Evolutionary conservation across 2,329 filamentous ascomycete genomes (phyloP).

Genomic region (Fusarium pseudonygamai): DNA sequence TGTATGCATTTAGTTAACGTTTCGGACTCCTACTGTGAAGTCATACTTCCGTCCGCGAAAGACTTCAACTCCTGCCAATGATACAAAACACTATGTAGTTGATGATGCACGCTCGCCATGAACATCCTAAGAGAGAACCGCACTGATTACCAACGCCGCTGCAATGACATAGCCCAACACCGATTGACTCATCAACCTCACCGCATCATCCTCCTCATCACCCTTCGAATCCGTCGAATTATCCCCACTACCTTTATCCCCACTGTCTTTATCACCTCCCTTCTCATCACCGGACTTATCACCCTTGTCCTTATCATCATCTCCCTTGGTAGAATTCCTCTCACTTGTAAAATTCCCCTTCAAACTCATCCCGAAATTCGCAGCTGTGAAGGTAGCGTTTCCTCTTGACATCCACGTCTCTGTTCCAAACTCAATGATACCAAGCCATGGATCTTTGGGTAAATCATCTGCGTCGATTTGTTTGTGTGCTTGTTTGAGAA

Average conservation of each 20-base stretch:
- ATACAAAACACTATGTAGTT: not conserved
- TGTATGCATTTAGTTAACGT: too few relatives aligned
- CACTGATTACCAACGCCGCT: not conserved
- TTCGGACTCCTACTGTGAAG: rapidly evolving
- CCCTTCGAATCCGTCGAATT: not conserved
- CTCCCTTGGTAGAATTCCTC: not conserved
- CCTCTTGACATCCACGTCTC: conserved; percentile 40
- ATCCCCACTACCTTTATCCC: not conserved
- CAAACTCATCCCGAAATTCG: conserved; percentile 37
- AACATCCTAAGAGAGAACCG: not conserved
- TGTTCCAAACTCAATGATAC: conserved; percentile 37
- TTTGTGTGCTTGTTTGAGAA: conserved; percentile 30
- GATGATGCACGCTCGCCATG: not conserved
- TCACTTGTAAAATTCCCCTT: conserved; percentile 1
- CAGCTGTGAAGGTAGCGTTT: conserved; percentile 41
- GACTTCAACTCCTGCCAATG: not conserved
- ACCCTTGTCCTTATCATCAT: not conserved
- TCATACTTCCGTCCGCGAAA: not conserved
- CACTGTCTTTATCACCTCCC: not conserved
- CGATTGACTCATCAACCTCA: not conserved
- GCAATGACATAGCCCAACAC: conserved; percentile 18
- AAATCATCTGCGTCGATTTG: conserved; percentile 26
- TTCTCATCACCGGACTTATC: not conserved
- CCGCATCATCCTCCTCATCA: conserved; percentile 26
- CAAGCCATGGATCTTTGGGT: conserved; percentile 35